Percentiles rank a stretch among this genome's conserved stretches.
Conservation (phyloP, 2,329 filamentous ascomycete species). For the Hypoxylon sp. region DNA sequence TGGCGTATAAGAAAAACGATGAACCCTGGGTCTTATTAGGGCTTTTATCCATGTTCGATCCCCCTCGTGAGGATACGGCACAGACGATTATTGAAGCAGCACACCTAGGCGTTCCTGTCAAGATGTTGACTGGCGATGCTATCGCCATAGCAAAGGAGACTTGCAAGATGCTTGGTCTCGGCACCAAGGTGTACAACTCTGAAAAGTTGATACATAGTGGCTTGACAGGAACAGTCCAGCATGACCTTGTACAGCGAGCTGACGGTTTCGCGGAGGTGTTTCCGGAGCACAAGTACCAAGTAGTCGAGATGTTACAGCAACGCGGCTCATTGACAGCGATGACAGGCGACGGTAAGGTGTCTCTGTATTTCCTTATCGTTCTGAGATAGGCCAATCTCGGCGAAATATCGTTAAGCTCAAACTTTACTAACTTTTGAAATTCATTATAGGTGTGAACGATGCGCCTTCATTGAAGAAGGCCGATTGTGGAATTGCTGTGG, state of each 20-base stretch:
- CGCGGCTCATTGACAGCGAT: constrained; percentile 81
- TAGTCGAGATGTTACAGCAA: constrained; percentile 82
- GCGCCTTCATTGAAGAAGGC: constrained; percentile 81
- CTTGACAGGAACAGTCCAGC: constrained; percentile 79
- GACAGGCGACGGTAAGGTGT: constrained; percentile 74
- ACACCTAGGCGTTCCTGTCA: constrained; percentile 81
- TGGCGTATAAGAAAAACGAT: constrained; percentile 83
- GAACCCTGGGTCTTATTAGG: constrained; percentile 81
- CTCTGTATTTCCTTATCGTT: not conserved
- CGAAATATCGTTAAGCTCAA: not conserved
- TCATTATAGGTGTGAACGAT: constrained; percentile 73
- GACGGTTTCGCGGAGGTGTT: constrained; percentile 83
- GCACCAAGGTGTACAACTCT: constrained; percentile 86
- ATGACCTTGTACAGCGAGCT: constrained; percentile 82
- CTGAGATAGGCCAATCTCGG: not conserved
- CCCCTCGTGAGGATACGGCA: constrained; percentile 82
- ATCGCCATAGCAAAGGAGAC: constrained; percentile 86
- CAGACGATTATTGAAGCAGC: constrained; percentile 84
- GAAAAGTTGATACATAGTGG: constrained; percentile 83
- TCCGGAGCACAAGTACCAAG: constrained; percentile 83
- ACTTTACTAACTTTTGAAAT: constrained; percentile 20
- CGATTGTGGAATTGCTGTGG: constrained; percentile 81
- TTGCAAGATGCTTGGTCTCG: constrained; percentile 84
- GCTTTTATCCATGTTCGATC: constrained; percentile 86
- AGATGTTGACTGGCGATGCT: constrained; percentile 87